These are phyloP conservation scores for Xerocomus spinulosus DNA, from an alignment of 768 basidiomycete genomes.

Conservation along the genomic window DNA sequence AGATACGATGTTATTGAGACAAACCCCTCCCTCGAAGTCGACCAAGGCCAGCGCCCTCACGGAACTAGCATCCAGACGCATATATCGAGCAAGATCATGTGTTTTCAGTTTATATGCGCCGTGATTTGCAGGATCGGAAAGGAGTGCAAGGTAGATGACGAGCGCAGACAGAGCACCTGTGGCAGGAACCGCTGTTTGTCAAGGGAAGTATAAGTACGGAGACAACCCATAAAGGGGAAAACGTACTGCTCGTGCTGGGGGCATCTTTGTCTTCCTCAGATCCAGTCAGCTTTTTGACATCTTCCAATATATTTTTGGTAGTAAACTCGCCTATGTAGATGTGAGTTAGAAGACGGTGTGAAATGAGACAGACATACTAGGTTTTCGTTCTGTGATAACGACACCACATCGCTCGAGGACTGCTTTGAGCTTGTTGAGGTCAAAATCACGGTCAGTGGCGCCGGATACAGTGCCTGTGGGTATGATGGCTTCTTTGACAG, in stretches of 20 bases:
- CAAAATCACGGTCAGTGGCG: slow-evolving; percentile 77
- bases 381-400: slow-evolving; percentile 85
- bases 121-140: slow-evolving; percentile 73
- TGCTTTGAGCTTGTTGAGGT: slow-evolving; percentile 79
- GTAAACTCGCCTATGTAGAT: slow-evolving; percentile 70
- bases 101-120: slow-evolving; percentile 76
- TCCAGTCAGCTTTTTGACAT: slow-evolving; percentile 47
- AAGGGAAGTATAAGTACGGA: not conserved
- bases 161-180: slow-evolving; percentile 80
- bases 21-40: slow-evolving; percentile 51
- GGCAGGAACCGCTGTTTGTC: slow-evolving; percentile 59
- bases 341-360: not conserved
- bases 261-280: slow-evolving; percentile 26
- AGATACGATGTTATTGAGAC: slow-evolving; percentile 2
- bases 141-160: slow-evolving; percentile 74
- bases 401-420: slow-evolving; percentile 89
- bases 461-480: slow-evolving; percentile 68
- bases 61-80: slow-evolving; percentile 95
- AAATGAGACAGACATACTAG: slow-evolving; percentile 47
- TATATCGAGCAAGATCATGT: slow-evolving; percentile 90
- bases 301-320: slow-evolving; percentile 72
- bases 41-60: slow-evolving; percentile 83
- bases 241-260: slow-evolving; percentile 11
- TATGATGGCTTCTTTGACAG: slow-evolving; percentile 93
- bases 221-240: not conserved